Conservation (phyloP, 2,329 filamentous ascomycete genomes). For the Phialophora macrospora region DNA sequence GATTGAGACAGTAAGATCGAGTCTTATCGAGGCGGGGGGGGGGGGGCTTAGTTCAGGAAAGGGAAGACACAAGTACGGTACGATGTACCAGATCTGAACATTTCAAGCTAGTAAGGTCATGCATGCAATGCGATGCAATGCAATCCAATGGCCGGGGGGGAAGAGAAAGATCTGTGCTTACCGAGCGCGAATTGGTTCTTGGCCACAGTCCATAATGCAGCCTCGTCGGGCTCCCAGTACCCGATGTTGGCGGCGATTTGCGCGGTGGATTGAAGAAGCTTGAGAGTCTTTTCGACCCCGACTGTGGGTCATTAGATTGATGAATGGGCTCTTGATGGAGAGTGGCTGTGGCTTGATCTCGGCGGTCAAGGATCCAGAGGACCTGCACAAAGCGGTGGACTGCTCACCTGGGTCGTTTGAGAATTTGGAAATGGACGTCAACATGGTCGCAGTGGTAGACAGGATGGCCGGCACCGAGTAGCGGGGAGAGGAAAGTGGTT, state of each 20-base stretch:
- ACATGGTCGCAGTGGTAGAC: slow-evolving; percentile 17
- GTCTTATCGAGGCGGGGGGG: background rate
- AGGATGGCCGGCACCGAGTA: background rate
- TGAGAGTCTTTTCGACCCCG: slow-evolving; percentile 47
- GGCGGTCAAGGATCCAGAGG: background rate
- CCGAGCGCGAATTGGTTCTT: slow-evolving; percentile 37
- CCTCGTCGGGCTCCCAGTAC: slow-evolving; percentile 40
- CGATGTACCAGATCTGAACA: background rate
- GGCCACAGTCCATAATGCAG: slow-evolving; percentile 46
- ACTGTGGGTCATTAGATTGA: slow-evolving; percentile 10
- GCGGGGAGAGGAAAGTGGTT: background rate
- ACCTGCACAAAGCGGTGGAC: background rate
- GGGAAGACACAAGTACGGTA: too few relatives aligned
- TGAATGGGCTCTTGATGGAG: background rate
- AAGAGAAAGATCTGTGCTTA: slow-evolving; percentile 3
- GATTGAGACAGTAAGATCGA: background rate
- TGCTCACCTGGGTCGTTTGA: slow-evolving; percentile 32
- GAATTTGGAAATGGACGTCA: slow-evolving; percentile 29
- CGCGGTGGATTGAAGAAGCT: slow-evolving; percentile 47
- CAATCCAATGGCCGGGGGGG: too few relatives aligned
- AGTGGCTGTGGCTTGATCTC: background rate
- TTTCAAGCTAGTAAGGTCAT: background rate
- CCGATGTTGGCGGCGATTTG: slow-evolving; percentile 41
- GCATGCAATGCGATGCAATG: background rate
- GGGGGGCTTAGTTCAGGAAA: background rate